Percentiles rank a stretch among this genome's conserved stretches.
phyloP scores from a whole-genome alignment of 768 basidiomycete species.

The Leccinum incarnatum region DNA sequence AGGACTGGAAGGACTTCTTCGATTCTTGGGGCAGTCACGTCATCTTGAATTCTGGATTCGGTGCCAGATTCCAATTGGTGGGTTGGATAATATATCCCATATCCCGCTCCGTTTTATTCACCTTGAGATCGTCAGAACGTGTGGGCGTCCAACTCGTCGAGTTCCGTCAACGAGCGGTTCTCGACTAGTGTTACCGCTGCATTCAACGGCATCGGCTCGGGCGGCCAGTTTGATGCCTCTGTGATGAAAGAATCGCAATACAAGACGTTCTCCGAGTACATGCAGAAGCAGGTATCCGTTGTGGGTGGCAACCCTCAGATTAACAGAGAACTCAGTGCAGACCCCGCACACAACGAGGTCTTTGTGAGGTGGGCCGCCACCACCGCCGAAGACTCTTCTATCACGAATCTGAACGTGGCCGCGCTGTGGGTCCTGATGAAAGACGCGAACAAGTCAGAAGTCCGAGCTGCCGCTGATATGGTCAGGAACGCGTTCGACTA shows the following conservation, averaged over 20 bases:
- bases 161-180: conserved; percentile 8
- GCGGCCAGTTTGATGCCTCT: no score
- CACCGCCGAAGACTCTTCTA: neutral
- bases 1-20: conserved; percentile 6
- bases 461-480: conserved; percentile 1
- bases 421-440: conserved; percentile 8
- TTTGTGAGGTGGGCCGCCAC: conserved; percentile 3
- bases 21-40: conserved; percentile 1
- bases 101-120: neutral
- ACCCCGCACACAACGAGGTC: conserved; percentile 2
- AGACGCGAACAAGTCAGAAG: neutral
- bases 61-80: neutral
- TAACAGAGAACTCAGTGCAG: conserved; percentile 2
- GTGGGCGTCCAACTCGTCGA: conserved; percentile 5
- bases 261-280: no score
- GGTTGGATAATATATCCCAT: neutral
- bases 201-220: no score
- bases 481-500: conserved; percentile 6
- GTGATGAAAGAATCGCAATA: no score
- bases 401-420: neutral
- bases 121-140: conserved; percentile 4
- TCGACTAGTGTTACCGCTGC: neutral
- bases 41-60: conserved; percentile 1
- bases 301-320: conserved; percentile 1
- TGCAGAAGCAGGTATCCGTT: conserved; percentile 1